A percentile compares a stretch with the other conserved stretches of the same genome.
These are phyloP conservation scores for Isatis lusitanica DNA, from an alignment of 441 rosid genomes.

Conservation along the genomic window DNA sequence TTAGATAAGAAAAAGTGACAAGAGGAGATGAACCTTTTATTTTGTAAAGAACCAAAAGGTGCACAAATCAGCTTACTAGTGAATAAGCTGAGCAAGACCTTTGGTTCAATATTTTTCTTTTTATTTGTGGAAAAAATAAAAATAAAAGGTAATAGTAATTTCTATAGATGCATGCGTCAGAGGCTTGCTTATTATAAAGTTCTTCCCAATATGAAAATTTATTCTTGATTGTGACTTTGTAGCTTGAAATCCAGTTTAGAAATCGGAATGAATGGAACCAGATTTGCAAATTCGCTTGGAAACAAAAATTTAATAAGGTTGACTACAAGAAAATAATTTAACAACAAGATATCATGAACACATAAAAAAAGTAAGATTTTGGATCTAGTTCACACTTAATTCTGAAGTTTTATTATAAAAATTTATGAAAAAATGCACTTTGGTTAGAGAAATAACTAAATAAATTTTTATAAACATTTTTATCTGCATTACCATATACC, in stretches of 20 bases:
- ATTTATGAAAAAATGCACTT: no score
- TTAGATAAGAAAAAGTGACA: constrained; percentile 17
- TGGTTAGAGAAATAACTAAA: no score
- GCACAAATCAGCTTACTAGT: constrained; percentile 13
- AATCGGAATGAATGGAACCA: no score
- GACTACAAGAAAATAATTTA: no score
- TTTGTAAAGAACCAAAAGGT: constrained; percentile 13
- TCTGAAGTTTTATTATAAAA: no score
- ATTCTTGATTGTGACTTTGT: background rate
- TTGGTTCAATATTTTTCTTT: background rate
- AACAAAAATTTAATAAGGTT: no score
- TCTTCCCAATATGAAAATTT: background rate
- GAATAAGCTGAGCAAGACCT: background rate
- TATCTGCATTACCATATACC: no score
- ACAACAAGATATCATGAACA: no score
- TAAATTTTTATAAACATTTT: no score
- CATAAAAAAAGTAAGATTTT: no score
- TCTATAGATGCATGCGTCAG: background rate
- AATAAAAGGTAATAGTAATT: background rate
- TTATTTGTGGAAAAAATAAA: background rate
- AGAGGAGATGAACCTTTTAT: constrained; percentile 8
- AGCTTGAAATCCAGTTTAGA: background rate
- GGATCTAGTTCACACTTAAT: no score
- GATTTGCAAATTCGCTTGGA: no score
- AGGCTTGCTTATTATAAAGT: background rate